Evolutionary conservation across 805 yeast genomes (phyloP), one percentile per base, ranked within the genome.

Genomic region (Cyberlindnera samutprakarnensis): DNA sequence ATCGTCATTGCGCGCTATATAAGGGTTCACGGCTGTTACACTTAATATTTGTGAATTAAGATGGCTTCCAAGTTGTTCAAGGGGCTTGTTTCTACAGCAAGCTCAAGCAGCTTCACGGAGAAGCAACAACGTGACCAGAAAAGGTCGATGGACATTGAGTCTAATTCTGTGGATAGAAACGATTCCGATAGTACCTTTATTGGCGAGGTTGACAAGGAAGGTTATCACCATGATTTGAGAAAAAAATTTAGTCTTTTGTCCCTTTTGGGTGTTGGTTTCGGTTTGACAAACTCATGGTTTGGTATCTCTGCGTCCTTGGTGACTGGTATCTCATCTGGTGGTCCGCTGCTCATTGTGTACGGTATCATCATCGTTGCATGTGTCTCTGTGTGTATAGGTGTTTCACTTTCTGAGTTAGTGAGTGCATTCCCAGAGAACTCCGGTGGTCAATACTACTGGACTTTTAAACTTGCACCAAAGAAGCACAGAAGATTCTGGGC

Each of bases 361-460:
- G 80, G 81, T 28, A 64, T 73, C 34, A 51, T 73, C 5, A 69
- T 73, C 35, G 61, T 71, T 23, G 68, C 76, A 2, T 46, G 45
- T 15, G 54, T 73, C 13, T 63, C 77, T 1, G 41, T 58, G 20
- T 61, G 68, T 52, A 56, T 72, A 32, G 79, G 72, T 14, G 53
- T 62, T 13, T 62, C 76, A 0, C 53, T 74, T 22, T 63, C 73
- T n/a, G 79, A 74, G 47, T 54, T 74, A 39, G 59, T 71, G 7
- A 61, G 68, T 28, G 67, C 75, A 10, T 64, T 62, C 50, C 78
- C 78, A 4, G 53, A 48, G 32, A 64, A 67, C 36, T 72, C 78
- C 28, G 76, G 77, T 33, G 78, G 78, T 17, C 76, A 70, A 41
- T 70, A 70, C 47, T 72, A 67, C 37, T 74, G 80, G 79, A 69